Base-by-base conservation (phyloP, 139 green algal species). In the Closterium sp. region DNA sequence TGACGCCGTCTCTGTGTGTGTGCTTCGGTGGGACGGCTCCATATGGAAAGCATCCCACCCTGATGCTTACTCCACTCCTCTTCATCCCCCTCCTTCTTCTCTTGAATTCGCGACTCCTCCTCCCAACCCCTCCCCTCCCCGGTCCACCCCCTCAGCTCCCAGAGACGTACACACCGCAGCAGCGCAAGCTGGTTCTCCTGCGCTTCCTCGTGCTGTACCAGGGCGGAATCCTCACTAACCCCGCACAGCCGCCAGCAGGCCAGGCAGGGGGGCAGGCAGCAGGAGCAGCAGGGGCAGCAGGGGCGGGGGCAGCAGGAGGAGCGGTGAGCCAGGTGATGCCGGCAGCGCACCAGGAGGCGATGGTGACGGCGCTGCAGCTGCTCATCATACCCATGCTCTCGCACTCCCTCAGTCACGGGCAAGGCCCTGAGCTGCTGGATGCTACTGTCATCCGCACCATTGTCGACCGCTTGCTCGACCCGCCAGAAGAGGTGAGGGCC, bases 301-400 rank as follows among this genome's bases (percentile, higher is more conserved):
- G n/a, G n/a, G 24, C 79, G 28, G 79, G 24, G 27, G 79, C 79
- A 86, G 85, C 85, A 34, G 28, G 28, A 17, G 85, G 85, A 27
- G 21, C 85, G 28, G 85, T 17, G 19, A 31, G 9, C 85, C 85
- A 87, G 85, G 85, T 32, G 85, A 30, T 32, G 85, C 85, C 85
- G 85, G 28, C 28, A 7, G 28, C 28, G n/a, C 85, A 87, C 32
- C 86, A 94, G 79, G 94, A 96, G n/a, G 89, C 95, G 88, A 92
- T 96, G 91, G 96, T 97, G 13, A 92, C 93, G 30, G 95, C 95
- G 19, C 91, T 98, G 86, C 94, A 96, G 85, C 92, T 97, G 34
- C 89, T 99, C 9, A 93, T 99, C 42, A 96, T 96, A 11, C 98
- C 98, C 11, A 95, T 99, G 94, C 89, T 99, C 42, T 90, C 91